Percentiles rank a stretch among this genome's conserved stretches.
phyloP scores from a whole-genome alignment of 2,329 filamentous ascomycete species.

The Alternaria conjuncta region DNA sequence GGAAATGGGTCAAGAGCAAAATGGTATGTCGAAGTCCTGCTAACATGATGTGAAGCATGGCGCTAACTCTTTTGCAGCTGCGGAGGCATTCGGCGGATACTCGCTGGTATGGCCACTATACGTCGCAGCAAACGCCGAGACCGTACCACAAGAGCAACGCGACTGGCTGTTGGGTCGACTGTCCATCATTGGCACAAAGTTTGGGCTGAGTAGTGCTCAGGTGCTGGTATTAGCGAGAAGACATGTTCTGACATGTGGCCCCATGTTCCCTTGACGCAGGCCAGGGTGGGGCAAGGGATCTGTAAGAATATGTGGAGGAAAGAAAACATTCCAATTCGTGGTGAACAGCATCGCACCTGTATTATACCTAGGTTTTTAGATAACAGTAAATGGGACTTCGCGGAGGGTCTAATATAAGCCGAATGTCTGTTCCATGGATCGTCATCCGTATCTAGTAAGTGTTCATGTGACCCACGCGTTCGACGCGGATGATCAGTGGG shows the following conservation, averaged over 20 bases:
- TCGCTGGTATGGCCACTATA: constrained; percentile 51
- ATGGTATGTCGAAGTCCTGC: constrained; percentile 31
- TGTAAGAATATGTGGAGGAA: neutral
- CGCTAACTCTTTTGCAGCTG: constrained; percentile 34
- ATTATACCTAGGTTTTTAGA: neutral
- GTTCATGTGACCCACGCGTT: constrained; percentile 1
- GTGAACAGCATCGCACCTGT: neutral
- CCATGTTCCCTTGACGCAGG: constrained; percentile 40
- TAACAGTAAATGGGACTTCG: neutral
- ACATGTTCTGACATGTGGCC: constrained; percentile 46
- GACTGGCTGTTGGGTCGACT: constrained; percentile 48
- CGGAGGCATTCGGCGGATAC: constrained; percentile 50
- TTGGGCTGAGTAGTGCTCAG: constrained; percentile 46
- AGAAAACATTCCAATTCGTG: neutral
- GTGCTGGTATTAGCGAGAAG: constrained; percentile 43
- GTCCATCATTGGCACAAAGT: constrained; percentile 45
- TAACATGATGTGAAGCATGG: neutral
- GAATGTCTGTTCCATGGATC: neutral
- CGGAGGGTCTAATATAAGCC: neutral
- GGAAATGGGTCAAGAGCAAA: constrained; percentile 42
- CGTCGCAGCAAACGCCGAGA: constrained; percentile 47
- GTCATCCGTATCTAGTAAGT: neutral
- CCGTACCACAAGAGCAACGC: constrained; percentile 43
- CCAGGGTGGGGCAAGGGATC: neutral
- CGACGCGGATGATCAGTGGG: constrained; percentile 1